phyloP scores from a whole-genome alignment of 2,329 filamentous ascomycete genomes.

The Hymenoscyphus salicellus region DNA sequence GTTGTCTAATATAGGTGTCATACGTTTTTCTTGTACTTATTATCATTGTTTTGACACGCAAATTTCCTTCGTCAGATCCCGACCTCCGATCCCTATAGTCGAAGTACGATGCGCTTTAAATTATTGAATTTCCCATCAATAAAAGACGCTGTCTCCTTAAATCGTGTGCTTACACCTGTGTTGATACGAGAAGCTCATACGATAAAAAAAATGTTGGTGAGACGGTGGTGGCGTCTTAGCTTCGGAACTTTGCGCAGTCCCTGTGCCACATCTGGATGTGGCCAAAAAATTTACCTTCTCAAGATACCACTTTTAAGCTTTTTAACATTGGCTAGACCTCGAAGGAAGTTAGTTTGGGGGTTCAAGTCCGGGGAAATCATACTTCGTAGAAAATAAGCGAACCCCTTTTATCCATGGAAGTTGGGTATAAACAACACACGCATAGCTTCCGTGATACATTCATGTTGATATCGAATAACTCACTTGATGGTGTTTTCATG shows the following conservation, averaged over 20 bases:
- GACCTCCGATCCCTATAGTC: too few species aligned
- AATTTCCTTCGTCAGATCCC: neutral
- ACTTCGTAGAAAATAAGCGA: neutral
- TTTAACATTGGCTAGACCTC: neutral
- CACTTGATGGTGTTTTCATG: too few species aligned
- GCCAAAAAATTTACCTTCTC: neutral
- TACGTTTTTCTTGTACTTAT: neutral
- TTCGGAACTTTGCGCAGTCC: neutral
- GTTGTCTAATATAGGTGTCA: neutral
- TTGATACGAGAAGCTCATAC: too few species aligned
- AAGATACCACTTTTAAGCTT: neutral
- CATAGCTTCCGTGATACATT: too few species aligned
- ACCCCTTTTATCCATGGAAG: neutral
- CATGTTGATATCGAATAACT: too few species aligned
- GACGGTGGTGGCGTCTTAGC: neutral
- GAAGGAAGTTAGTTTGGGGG: too few species aligned
- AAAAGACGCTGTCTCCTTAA: too few species aligned
- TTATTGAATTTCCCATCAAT: too few species aligned
- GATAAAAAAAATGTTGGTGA: neutral
- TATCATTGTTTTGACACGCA: neutral
- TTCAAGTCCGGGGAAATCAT: neutral
- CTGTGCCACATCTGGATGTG: neutral
- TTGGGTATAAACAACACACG: too few species aligned
- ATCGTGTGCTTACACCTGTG: too few species aligned
- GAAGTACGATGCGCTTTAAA: too few species aligned